These are phyloP conservation scores for Physaria fendleri DNA, from an alignment of 345 rosid genomes.

Conservation along the genomic window DNA sequence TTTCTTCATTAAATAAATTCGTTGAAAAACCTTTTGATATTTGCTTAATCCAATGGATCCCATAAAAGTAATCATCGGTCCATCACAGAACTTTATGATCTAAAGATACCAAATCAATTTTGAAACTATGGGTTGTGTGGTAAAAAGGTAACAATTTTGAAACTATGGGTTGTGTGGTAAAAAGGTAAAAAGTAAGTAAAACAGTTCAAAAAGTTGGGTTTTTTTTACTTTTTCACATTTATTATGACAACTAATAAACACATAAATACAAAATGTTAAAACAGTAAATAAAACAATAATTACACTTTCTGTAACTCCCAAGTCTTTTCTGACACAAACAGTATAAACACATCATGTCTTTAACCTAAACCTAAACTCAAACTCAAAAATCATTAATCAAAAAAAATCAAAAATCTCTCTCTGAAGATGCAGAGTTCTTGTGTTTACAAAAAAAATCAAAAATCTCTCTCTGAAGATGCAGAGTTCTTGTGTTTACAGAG, in stretches of 20 bases:
- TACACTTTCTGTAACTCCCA: slow-evolving; percentile 25
- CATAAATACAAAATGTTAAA: slow-evolving; percentile 24
- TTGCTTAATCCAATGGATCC: neutral
- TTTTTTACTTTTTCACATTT: slow-evolving; percentile 27
- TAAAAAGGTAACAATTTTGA: neutral
- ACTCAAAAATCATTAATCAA: slow-evolving; percentile 1
- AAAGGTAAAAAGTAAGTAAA: slow-evolving; percentile 16
- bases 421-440: slow-evolving; percentile 26
- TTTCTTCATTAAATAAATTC: too few species aligned
- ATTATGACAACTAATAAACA: slow-evolving; percentile 23
- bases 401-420: neutral
- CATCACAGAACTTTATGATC: slow-evolving; percentile 8
- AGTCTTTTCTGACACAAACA: slow-evolving; percentile 30
- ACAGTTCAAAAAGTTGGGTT: slow-evolving; percentile 20
- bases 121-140: neutral
- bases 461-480: slow-evolving; percentile 16
- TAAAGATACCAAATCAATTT: slow-evolving; percentile 1
- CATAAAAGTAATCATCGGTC: neutral
- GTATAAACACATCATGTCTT: slow-evolving; percentile 8
- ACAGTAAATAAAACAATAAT: slow-evolving; percentile 9
- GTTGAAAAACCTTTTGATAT: too few species aligned
- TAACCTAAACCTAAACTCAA: slow-evolving; percentile 18
- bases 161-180: neutral
- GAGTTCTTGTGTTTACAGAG: slow-evolving; percentile 40
- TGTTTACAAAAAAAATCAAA: neutral